phyloP scores from a whole-genome alignment of 352 stramenopile genomes.

The Phytophthora foliorum region DNA sequence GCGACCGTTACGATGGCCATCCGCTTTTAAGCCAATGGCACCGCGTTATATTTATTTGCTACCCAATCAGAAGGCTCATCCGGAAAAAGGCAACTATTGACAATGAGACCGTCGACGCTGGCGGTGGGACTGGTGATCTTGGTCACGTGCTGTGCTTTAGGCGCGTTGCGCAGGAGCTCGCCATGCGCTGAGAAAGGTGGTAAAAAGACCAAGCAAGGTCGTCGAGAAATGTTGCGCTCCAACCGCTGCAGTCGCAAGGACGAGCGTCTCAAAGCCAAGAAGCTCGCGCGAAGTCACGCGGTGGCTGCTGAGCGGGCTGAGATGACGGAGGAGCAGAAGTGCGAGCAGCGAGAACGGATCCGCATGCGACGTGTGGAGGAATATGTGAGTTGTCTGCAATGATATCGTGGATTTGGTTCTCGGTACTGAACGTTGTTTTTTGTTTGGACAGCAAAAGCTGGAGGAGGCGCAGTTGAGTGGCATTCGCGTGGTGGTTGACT shows the following conservation, averaged over 20 bases:
- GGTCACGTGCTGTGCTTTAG: conserved; percentile 11
- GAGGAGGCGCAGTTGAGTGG: conserved; percentile 47
- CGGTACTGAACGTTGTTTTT: background rate
- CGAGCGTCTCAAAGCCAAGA: conserved; percentile 36
- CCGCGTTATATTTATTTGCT: background rate
- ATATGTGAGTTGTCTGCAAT: conserved; percentile 56
- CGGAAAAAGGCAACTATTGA: conserved; percentile 9
- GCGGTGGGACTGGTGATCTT: conserved; percentile 6
- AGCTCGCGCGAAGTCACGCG: conserved; percentile 20
- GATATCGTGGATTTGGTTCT: background rate
- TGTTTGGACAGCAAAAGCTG: conserved; percentile 76
- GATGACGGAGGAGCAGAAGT: conserved; percentile 57
- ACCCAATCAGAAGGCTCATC: conserved; percentile 1
- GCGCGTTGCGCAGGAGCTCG: background rate
- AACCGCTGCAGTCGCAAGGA: conserved; percentile 50
- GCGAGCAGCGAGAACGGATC: conserved; percentile 61
- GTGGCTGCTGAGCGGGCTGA: conserved; percentile 9
- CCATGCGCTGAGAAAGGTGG: background rate
- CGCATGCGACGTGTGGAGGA: conserved; percentile 82
- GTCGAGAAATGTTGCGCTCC: conserved; percentile 23
- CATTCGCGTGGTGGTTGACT: conserved; percentile 73
- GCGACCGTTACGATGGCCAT: conserved; percentile 16
- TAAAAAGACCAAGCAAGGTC: conserved; percentile 24
- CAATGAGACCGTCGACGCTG: conserved; percentile 20
- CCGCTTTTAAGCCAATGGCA: conserved; percentile 41